Evolutionary conservation across 352 stramenopile species (phyloP), one percentile per base, ranked within the genome.

Genomic region (Pythium diclinum): DNA sequence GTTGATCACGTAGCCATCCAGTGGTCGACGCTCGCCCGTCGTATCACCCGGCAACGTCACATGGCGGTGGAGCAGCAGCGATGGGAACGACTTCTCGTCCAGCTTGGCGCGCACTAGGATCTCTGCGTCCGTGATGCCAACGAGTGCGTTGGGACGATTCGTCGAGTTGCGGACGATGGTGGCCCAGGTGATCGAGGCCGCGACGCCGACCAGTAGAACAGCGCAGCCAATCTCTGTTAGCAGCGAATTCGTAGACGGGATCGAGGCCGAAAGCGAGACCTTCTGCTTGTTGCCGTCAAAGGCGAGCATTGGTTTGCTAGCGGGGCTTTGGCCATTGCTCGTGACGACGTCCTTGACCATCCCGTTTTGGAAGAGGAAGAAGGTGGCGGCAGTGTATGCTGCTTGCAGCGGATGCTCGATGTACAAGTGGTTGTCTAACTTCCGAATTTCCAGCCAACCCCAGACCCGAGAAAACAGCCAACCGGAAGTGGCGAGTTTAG

Each of bases 351-450:
- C n/a, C 8, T 30, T 28, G n/a, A 51, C 44, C n/a, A 51, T 19
- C 30, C n/a, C 44, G 10, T 51, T 30, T 23, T 51, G 44, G 8
- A 51, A 30, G n/a, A 51, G 44, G 19, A 51, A 51, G 19, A 51
- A 51, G n/a, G 30, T 19, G 19, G n/a, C 44, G 8, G 44, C 44
- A 7, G 44, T 51, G 19, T 51, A 51, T 6, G 44, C 32, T 3
- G 44, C 44, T 19, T 51, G 44, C 17, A 51, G 44, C 13, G 44
- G 44, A 14, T 51, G 19, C 44, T 51, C 44, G 44, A 51, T 51
- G 44, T 51, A 51, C 44, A 11, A 32, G 44, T 51, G 44, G 44
- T 51, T 51, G 44, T 51, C 44, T 3, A 51, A n/a, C n/a, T n/a
- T n/a, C n/a, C n/a, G n/a, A n/a, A n/a, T n/a, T n/a, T n/a, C n/a